phyloP scores from a whole-genome alignment of 1,284 basidiomycete species.

The Hemileia vastatrix region DNA sequence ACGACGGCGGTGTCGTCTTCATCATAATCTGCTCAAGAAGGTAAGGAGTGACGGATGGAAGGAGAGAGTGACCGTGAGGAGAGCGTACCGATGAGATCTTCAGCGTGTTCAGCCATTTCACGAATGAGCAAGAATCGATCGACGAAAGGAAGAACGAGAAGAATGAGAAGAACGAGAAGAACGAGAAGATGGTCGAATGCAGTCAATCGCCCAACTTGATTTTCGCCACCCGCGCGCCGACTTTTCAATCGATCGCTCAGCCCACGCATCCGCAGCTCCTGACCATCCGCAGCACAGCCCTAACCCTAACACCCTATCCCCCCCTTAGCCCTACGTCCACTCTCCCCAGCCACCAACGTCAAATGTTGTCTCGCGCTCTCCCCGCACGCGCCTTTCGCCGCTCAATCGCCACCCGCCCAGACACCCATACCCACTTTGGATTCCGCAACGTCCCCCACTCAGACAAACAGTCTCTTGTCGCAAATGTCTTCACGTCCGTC shows the following conservation, averaged over 20 bases:
- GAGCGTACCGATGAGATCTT: constrained; percentile 23
- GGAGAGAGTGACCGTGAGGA: neutral
- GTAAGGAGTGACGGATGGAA: neutral
- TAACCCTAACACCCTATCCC: too few relatives aligned
- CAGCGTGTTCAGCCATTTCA: constrained; percentile 22
- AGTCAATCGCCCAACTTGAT: too few relatives aligned
- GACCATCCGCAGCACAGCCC: too few relatives aligned
- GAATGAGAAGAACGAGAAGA: neutral
- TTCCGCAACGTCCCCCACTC: neutral
- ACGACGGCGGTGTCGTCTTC: constrained; percentile 20
- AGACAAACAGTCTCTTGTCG: constrained; percentile 50
- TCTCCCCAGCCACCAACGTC: too few relatives aligned
- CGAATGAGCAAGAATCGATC: too few relatives aligned
- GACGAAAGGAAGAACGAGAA: neutral
- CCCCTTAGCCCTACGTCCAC: too few relatives aligned
- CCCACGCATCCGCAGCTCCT: too few relatives aligned
- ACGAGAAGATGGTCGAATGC: neutral
- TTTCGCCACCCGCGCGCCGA: too few relatives aligned
- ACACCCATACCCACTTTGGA: neutral
- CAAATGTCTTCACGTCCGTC: constrained; percentile 87
- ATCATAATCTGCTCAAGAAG: constrained; percentile 16
- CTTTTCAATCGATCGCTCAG: too few relatives aligned
- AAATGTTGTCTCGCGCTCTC: too few relatives aligned
- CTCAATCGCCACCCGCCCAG: neutral
- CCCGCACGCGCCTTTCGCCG: too few relatives aligned